Evolutionary conservation across 768 basidiomycete genomes (phyloP).

Genomic region (Naganishia kalamii): DNA sequence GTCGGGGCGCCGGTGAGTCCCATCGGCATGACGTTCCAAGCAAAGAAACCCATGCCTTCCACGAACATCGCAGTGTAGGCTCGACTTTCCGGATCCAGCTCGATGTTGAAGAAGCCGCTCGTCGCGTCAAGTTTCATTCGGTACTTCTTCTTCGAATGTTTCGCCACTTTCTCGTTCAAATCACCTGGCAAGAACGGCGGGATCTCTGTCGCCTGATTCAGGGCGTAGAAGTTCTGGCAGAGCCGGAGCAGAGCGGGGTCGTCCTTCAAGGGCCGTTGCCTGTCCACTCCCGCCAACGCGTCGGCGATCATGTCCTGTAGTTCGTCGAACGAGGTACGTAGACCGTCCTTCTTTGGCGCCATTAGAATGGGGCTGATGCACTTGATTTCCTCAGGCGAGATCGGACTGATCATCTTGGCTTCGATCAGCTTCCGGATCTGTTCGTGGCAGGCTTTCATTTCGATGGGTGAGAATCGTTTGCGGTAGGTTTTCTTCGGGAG

Average conservation of each 20-base stretch:
- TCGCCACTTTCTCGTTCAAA: too few relatives aligned
- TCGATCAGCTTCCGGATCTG: conserved; percentile 31
- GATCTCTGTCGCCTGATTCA: too few relatives aligned
- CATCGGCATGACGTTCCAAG: not conserved
- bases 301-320: conserved; percentile 15
- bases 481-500: too few relatives aligned
- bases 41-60: not conserved
- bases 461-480: too few relatives aligned
- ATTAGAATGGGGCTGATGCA: not conserved
- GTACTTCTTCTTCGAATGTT: not conserved
- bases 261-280: too few relatives aligned
- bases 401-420: not conserved
- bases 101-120: not conserved
- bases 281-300: too few relatives aligned
- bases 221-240: too few relatives aligned
- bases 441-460: too few relatives aligned
- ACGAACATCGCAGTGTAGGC: conserved; percentile 1
- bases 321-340: too few relatives aligned
- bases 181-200: too few relatives aligned
- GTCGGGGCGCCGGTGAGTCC: conserved; percentile 3
- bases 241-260: too few relatives aligned
- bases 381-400: not conserved
- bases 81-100: not conserved
- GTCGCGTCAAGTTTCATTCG: not conserved
- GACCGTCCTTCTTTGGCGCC: conserved; percentile 24